Evolutionary conservation across 345 rosid species (phyloP), one percentile per base, ranked within the genome.

Genomic region (Populus davidiana): DNA sequence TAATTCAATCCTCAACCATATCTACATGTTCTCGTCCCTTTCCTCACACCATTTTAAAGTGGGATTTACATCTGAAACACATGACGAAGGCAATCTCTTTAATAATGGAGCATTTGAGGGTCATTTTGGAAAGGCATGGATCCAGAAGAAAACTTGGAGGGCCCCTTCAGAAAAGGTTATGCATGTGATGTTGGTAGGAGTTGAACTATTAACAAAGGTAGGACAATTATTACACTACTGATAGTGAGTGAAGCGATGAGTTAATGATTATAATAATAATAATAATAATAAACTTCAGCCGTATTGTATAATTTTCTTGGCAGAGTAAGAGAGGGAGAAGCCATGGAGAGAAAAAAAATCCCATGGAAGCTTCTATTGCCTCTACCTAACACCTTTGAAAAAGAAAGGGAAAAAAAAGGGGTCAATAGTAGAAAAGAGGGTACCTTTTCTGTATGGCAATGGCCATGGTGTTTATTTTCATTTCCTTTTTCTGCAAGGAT

Each of bases 301-400:
- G 66, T 72, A 50, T 47, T 52, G 8, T 13, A 31, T 69, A 61
- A 47, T 69, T 61, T 72, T 61, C 71, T 69, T 77, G 54, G 5
- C 11, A 6, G 71, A 63, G 70, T 41, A 41, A 38, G 56, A 23
- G 62, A 63, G 9, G 27, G 59, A 25, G 8, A 49, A 35, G 17
- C 62, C 17, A 38, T 33, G 21, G 7, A 49, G 43, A 41, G 61
- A 5, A 2, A 52, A 20, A 49, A 36, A 78, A 74, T 79, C 85
- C 41, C 17, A 75, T 77, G 86, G 88, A 86, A 88, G 85, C 84
- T 86, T 88, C 89, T 64, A 80, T 77, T 77, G 84, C 73, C 81
- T 70, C 83, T 70, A 88, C 91, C 91, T 83, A 88, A 82, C 91
- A 47, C 85, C 79, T 77, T 85, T 82, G 85, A 82, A 80, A 86